phyloP scores from a whole-genome alignment of 1,284 basidiomycete species.

The Moesziomyces globuligerus region DNA sequence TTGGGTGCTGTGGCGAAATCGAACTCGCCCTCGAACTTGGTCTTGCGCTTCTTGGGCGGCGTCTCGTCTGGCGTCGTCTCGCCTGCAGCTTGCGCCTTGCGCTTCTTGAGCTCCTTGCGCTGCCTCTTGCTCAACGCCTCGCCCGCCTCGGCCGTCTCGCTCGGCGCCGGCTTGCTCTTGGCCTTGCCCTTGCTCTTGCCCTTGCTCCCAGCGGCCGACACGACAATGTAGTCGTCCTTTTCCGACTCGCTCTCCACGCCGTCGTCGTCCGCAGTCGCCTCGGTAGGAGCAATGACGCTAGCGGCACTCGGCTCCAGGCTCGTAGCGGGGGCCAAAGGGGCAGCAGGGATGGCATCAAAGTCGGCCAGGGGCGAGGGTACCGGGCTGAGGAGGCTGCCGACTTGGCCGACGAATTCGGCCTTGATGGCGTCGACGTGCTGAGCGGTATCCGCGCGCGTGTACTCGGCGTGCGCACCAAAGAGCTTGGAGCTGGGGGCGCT shows the following conservation, averaged over 20 bases:
- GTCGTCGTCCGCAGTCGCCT: not conserved
- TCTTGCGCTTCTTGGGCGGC: constrained; percentile 13
- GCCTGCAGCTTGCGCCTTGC: constrained; percentile 19
- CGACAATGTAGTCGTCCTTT: constrained; percentile 37
- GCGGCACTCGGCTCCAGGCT: not conserved
- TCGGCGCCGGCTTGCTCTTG: not conserved
- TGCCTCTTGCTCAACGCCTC: too few species aligned
- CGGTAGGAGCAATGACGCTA: not conserved
- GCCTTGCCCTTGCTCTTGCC: constrained; percentile 12
- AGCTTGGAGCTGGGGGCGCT: constrained; percentile 24
- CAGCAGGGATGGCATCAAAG: not conserved
- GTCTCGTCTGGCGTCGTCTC: not conserved
- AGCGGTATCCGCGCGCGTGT: not conserved
- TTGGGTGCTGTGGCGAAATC: constrained; percentile 21
- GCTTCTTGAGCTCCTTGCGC: constrained; percentile 29
- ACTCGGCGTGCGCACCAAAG: constrained; percentile 7
- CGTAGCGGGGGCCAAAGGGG: not conserved
- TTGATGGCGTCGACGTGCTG: constrained; percentile 25
- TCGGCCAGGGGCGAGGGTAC: not conserved
- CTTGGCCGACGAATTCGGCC: constrained; percentile 21
- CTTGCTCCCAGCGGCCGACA: constrained; percentile 20
- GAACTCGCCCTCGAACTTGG: constrained; percentile 35
- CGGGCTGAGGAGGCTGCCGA: constrained; percentile 14
- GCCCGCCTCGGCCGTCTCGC: too few species aligned
- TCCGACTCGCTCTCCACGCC: constrained; percentile 4